phyloP scores from a whole-genome alignment of 2,329 filamentous ascomycete genomes.

The Colletotrichum caudatum region DNA sequence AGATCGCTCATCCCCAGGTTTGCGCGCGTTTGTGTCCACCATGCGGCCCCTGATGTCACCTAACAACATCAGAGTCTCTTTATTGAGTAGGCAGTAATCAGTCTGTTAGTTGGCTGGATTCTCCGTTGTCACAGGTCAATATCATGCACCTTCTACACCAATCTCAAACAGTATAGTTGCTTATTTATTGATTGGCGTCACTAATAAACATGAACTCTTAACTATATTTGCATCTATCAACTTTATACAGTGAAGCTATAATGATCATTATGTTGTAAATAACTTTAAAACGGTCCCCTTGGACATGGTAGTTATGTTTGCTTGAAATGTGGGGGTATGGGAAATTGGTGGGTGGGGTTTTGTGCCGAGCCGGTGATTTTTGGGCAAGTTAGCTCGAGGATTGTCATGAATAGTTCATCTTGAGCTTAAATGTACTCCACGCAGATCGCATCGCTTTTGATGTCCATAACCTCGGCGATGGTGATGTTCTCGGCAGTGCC shows the following conservation, averaged over 20 bases:
- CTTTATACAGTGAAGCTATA: too few relatives aligned
- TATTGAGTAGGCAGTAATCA: too few relatives aligned
- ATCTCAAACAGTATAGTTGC: background rate
- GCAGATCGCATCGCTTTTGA: slow-evolving; percentile 44
- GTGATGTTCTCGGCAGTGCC: slow-evolving; percentile 45
- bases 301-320: too few relatives aligned
- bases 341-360: too few relatives aligned
- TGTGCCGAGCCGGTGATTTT: too few relatives aligned
- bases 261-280: too few relatives aligned
- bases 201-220: rapidly evolving
- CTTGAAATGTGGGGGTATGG: too few relatives aligned
- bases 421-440: slow-evolving; percentile 45
- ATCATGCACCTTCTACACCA: background rate
- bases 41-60: background rate
- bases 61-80: background rate
- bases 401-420: background rate
- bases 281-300: too few relatives aligned
- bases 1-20: background rate
- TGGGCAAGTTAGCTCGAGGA: background rate
- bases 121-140: background rate
- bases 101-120: background rate
- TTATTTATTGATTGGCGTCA: background rate
- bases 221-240: too few relatives aligned
- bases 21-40: background rate
- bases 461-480: slow-evolving; percentile 49